A percentile compares a stretch with the other conserved stretches of the same genome.
Evolutionary conservation across 306 rosid genomes (phyloP).

Genomic region (Gynostemma pentaphyllum): DNA sequence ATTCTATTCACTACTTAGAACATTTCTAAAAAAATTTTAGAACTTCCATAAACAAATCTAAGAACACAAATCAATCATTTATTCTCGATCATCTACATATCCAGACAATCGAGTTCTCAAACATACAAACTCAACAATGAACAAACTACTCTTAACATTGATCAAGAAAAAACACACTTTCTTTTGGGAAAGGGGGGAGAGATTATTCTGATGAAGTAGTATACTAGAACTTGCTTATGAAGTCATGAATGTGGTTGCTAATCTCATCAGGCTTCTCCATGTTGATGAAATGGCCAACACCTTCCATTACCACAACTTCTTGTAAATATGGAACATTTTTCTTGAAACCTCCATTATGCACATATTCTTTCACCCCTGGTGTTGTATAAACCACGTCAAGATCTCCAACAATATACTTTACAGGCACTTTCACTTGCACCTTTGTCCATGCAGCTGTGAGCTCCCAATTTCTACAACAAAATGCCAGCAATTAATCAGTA

Average conservation of each 20-base stretch:
- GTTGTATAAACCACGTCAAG: constrained; percentile 45
- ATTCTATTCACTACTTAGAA: too few species aligned
- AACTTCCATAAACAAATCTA: too few species aligned
- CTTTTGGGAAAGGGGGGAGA: background rate
- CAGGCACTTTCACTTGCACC: constrained; percentile 45
- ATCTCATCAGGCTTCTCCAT: constrained; percentile 52
- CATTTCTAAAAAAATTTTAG: too few species aligned
- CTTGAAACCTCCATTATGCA: constrained; percentile 58
- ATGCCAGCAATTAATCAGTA: background rate
- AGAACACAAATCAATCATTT: too few species aligned
- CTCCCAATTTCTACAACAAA: constrained; percentile 57
- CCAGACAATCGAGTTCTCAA: too few species aligned
- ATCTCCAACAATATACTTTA: constrained; percentile 65
- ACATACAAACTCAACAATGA: too few species aligned
- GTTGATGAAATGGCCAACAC: constrained; percentile 48
- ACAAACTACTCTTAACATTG: too few species aligned
- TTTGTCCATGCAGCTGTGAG: constrained; percentile 58
- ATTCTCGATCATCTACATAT: too few species aligned
- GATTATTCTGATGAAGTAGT: background rate
- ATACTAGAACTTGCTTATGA: constrained; percentile 31
- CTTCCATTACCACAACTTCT: constrained; percentile 50
- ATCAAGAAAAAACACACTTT: too few species aligned
- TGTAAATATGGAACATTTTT: constrained; percentile 43
- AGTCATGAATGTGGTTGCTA: constrained; percentile 42
- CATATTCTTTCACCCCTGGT: constrained; percentile 39